Percentiles rank a stretch among this genome's conserved stretches.
phyloP scores from a whole-genome alignment of 2,329 filamentous ascomycete genomes.

The Daldinia eschscholtzii region DNA sequence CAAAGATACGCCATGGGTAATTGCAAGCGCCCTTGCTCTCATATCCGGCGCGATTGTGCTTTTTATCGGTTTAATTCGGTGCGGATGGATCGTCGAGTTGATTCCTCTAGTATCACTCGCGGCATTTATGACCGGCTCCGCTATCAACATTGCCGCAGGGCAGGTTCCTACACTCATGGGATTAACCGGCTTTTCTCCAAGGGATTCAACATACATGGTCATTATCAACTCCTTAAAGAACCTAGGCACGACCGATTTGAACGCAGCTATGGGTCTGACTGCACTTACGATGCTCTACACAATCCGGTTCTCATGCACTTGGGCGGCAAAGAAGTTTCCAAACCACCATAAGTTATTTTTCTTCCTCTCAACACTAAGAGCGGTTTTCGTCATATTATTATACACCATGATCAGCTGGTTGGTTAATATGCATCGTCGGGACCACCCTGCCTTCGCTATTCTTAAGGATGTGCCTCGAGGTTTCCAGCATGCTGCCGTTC shows the following conservation, averaged over 20 bases:
- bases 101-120: slow-evolving; percentile 92
- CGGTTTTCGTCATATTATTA: slow-evolving; percentile 89
- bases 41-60: slow-evolving; percentile 82
- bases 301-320: slow-evolving; percentile 75
- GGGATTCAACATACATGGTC: slow-evolving; percentile 83
- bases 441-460: slow-evolving; percentile 78
- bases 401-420: slow-evolving; percentile 94
- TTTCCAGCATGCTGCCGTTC: slow-evolving; percentile 83
- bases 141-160: slow-evolving; percentile 86
- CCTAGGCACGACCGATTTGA: slow-evolving; percentile 74
- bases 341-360: slow-evolving; percentile 81
- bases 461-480: slow-evolving; percentile 84
- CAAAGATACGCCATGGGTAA: slow-evolving; percentile 66
- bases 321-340: slow-evolving; percentile 76
- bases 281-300: slow-evolving; percentile 82
- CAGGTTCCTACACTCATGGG: slow-evolving; percentile 88
- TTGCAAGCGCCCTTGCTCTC: slow-evolving; percentile 83
- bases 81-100: slow-evolving; percentile 92
- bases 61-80: slow-evolving; percentile 81
- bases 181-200: slow-evolving; percentile 78
- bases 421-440: slow-evolving; percentile 76
- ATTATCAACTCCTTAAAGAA: slow-evolving; percentile 85
- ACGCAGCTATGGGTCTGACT: slow-evolving; percentile 90
- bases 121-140: slow-evolving; percentile 97
- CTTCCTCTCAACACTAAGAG: slow-evolving; percentile 90